Base-by-base conservation (phyloP, 306 rosid species). In the Glycine tomentella region DNA sequence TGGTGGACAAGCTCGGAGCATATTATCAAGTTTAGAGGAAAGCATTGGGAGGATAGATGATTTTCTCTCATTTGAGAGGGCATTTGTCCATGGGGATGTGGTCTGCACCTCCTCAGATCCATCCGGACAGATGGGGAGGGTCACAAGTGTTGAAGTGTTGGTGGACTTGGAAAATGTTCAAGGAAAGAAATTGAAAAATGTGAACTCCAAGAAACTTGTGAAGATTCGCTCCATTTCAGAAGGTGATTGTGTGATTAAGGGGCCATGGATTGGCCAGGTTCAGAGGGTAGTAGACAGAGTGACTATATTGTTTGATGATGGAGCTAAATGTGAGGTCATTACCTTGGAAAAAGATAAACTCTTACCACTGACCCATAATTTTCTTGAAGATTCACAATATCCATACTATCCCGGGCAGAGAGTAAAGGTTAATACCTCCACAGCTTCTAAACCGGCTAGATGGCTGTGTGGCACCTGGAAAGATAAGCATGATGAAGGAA, bases 381-480 rank as follows among this genome's bases (percentile, higher is more conserved):
- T 86, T 63, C 92, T 96, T 66, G 97, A 96, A 75, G 99, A 96
- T 82, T 83, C 87, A 8, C 98, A 92, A 86, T 96, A 85, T 83
- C 97, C 97, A 51, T 93, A 89, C 70, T 96, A 92, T 86, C 99
- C 98, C 40, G 99, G 99, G 65, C 99, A 88, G 84, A 96, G 97
- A 90, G 97, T 96, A 61, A 82, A 83, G 85, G 86, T 94, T 58
- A 83, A 85, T 82, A 86, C 84, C 61, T 87, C 97, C 62, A 80
- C 84, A 61, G 87, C 77, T 86, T 86, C 98, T 65, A 90, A 87
- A 69, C 76, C 98, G 49, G 84, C 89, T 64, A 84, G 90, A 82
- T 92, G 97, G 98, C 31, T 25, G 31, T 1, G 31, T 25, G 31
- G 31, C 31, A 25, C 31, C 31, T 84, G 97, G 99, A 93, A 90